Base-by-base conservation (phyloP, 495 filamentous ascomycete species). In the Talaromyces stipitatus region DNA sequence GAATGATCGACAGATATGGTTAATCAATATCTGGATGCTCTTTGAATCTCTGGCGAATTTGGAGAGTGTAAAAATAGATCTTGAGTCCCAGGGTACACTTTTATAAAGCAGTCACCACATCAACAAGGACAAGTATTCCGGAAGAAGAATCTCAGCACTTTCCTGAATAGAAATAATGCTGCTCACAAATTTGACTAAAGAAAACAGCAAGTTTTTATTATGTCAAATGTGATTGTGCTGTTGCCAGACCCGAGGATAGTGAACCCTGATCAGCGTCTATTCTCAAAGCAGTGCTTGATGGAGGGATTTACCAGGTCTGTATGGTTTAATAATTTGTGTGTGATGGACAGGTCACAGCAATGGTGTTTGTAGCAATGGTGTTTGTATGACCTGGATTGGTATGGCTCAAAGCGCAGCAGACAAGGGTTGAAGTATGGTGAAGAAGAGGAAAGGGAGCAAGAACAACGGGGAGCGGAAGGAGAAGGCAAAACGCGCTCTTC, bases 401-500 rank as follows among this genome's bases (percentile, higher is more conserved):
- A 16, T 41, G 36, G 30, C 9, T 20, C 23, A 12, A 12, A 26
- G 27, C 18, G 27, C n/a, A 48, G 24, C 24, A 51, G 27, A 23
- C 24, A 28, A 23, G n/a, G 24, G 22, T 9, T 8, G 22, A 51
- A 14, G 27, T 16, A 51, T 29, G 27, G 14, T 16, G 32, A 38
- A 22, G 54, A 26, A 16, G 33, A 26, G 33, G 54, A 33, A 36
- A 24, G 52, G 50, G 57, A 54, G 30, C 26, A 47, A 45, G 22
- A 43, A 36, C 45, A 58, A 62, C 50, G 33, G 53, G 57, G 22
- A 56, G 55, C 57, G 53, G 57, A 27, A 58, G 57, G 57, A 45
- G 57, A 56, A 60, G 60, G 60, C 46, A 58, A 48, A 55, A 62
- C 45, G 60, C 57, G 61, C 36, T 54, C 53, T 50, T 30, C 45